A percentile compares a stretch with the other conserved stretches of the same genome.
These are phyloP conservation scores for Trichoderma virens DNA, from an alignment of 495 filamentous ascomycete species.

Conservation along the genomic window DNA sequence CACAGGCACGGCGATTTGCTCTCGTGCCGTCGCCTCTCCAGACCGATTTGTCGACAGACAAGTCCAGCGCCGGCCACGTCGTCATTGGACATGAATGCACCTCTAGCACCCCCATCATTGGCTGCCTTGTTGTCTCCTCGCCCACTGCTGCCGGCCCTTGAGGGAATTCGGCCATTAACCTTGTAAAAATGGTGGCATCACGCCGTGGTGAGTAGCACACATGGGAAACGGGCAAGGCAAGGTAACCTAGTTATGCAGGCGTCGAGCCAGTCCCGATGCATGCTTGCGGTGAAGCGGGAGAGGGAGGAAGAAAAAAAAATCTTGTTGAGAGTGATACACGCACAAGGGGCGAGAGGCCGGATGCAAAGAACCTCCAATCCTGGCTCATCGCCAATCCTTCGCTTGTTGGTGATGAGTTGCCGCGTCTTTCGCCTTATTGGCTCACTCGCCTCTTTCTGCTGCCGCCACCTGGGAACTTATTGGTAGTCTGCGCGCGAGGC, in stretches of 20 bases:
- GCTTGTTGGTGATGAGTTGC: neutral
- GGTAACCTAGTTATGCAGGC: neutral
- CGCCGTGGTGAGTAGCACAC: neutral
- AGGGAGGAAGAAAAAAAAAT: too few relatives aligned
- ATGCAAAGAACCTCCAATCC: too few relatives aligned
- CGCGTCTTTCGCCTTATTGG: neutral
- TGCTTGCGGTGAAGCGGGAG: neutral
- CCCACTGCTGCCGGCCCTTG: neutral
- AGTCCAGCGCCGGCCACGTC: neutral
- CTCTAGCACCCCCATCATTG: neutral
- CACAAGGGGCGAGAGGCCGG: too few relatives aligned
- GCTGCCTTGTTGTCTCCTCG: neutral
- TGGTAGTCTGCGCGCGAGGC: neutral
- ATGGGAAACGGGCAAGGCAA: neutral
- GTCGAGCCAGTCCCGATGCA: neutral
- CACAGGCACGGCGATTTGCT: neutral
- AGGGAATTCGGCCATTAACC: neutral
- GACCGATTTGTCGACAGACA: neutral
- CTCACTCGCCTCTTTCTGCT: neutral
- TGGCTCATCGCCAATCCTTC: neutral
- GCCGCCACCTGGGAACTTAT: neutral
- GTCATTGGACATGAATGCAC: neutral
- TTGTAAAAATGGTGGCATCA: neutral
- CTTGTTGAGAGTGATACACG: too few relatives aligned
- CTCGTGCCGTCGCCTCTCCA: neutral